Conservation (phyloP, 2,329 filamentous ascomycete species). For the Rhinocladiella similis region DNA sequence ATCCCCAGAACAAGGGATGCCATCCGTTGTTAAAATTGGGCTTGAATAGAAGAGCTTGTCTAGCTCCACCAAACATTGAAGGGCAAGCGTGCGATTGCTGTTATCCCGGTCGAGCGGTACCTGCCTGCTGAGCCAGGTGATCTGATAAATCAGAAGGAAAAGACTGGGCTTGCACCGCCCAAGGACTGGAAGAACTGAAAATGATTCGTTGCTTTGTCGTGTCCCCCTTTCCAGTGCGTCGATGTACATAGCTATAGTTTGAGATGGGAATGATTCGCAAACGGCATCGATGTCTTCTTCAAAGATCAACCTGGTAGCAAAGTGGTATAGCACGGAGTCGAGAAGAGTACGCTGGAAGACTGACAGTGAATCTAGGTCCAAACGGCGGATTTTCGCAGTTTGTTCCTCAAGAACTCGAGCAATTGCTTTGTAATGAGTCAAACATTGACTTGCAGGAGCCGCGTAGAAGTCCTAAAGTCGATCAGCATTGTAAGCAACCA, state of each 20-base stretch:
- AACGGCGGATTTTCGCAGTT: conserved; percentile 5
- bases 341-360: conserved; percentile 20
- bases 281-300: conserved; percentile 18
- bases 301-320: conserved; percentile 21
- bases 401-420: conserved; percentile 17
- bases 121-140: conserved; percentile 24
- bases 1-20: neutral
- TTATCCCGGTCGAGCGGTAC: conserved; percentile 1
- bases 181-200: conserved; percentile 17
- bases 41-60: conserved; percentile 6
- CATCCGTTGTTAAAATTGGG: conserved; percentile 1
- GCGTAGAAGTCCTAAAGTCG: conserved; percentile 21
- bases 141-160: conserved; percentile 21
- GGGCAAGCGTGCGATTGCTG: conserved; percentile 13
- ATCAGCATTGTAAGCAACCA: conserved; percentile 2
- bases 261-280: conserved; percentile 16
- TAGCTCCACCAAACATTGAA: conserved; percentile 17
- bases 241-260: conserved; percentile 20
- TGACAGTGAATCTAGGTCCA: conserved; percentile 15
- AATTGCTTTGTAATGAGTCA: conserved; percentile 22
- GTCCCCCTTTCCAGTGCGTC: conserved; percentile 11
- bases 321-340: conserved; percentile 22
- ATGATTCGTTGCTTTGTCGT: neutral
- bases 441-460: conserved; percentile 10
- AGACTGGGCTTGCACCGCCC: conserved; percentile 15